Evolutionary conservation across 2,329 filamentous ascomycete species (phyloP).

Genomic region (Trichophyton rubrum): DNA sequence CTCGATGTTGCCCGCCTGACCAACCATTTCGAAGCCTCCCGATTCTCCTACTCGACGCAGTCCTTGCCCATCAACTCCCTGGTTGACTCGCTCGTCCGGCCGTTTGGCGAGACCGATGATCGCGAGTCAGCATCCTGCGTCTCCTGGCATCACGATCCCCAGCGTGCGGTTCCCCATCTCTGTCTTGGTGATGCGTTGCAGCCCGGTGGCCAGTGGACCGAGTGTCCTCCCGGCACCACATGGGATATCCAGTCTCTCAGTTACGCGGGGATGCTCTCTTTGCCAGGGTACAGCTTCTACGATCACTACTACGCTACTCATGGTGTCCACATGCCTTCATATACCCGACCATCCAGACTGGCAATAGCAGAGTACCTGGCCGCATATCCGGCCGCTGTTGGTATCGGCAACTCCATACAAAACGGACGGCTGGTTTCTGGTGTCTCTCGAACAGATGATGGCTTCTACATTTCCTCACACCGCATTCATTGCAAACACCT

Average conservation of each 20-base stretch:
- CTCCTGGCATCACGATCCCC: constrained; percentile 41
- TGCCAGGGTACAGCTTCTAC: constrained; percentile 47
- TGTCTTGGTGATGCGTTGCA: constrained; percentile 40
- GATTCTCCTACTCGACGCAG: constrained; percentile 49
- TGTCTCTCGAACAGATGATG: constrained; percentile 34
- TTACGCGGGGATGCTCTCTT: constrained; percentile 49
- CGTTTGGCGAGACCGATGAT: constrained; percentile 46
- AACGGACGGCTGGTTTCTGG: constrained; percentile 31
- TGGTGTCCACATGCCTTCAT: constrained; percentile 36
- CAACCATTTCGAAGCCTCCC: constrained; percentile 45
- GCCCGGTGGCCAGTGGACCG: constrained; percentile 49
- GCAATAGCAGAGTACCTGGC: constrained; percentile 45
- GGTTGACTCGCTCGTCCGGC: constrained; percentile 46
- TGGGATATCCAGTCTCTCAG: constrained; percentile 48
- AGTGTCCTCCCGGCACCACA: constrained; percentile 40
- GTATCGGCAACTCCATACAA: constrained; percentile 38
- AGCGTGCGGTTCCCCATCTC: constrained; percentile 41
- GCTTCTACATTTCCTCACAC: constrained; percentile 41
- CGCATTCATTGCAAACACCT: constrained; percentile 43
- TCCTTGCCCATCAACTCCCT: constrained; percentile 49
- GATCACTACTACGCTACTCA: constrained; percentile 37
- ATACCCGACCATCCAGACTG: constrained; percentile 42
- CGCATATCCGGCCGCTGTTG: constrained; percentile 41
- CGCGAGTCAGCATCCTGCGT: constrained; percentile 39
- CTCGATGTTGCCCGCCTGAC: constrained; percentile 39